Percentiles rank a stretch among this genome's conserved stretches.
phyloP scores from a whole-genome alignment of 331 rosid species.

The Rhamnella rubrinervis region DNA sequence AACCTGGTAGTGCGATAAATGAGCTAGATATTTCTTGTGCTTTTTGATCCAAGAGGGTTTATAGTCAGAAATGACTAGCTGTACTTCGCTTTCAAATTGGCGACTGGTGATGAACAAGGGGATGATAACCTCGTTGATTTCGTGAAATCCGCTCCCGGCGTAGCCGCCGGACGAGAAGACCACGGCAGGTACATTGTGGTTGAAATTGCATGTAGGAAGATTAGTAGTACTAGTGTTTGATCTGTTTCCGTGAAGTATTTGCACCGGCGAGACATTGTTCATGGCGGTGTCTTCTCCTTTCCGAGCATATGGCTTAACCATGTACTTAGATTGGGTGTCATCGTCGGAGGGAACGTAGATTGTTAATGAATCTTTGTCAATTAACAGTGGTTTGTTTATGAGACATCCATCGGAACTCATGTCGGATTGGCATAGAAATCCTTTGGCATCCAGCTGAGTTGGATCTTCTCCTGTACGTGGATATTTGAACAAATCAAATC shows the following conservation, averaged over 20 bases:
- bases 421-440: conserved; percentile 31
- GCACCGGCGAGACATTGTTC: conserved; percentile 13
- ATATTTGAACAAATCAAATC: too few relatives aligned
- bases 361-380: conserved; percentile 13
- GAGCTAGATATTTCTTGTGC: conserved; percentile 26
- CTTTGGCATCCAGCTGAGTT: conserved; percentile 15
- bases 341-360: conserved; percentile 16
- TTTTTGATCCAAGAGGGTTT: conserved; percentile 33
- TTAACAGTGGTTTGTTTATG: conserved; percentile 15
- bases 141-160: conserved; percentile 35
- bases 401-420: conserved; percentile 21
- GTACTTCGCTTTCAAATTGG: conserved; percentile 24
- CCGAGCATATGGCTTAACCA: conserved; percentile 28
- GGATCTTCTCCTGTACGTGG: conserved; percentile 19
- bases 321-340: conserved; percentile 3
- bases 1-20: conserved; percentile 18
- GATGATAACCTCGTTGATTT: conserved; percentile 28
- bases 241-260: conserved; percentile 1
- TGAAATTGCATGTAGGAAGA: conserved; percentile 26
- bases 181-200: conserved; percentile 27
- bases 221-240: too few relatives aligned
- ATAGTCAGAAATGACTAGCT: conserved; percentile 26
- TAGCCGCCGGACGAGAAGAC: not conserved
- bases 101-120: conserved; percentile 32
- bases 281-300: conserved; percentile 24